Conservation (phyloP, 495 filamentous ascomycete genomes). For the Ascodesmis nigricans region DNA sequence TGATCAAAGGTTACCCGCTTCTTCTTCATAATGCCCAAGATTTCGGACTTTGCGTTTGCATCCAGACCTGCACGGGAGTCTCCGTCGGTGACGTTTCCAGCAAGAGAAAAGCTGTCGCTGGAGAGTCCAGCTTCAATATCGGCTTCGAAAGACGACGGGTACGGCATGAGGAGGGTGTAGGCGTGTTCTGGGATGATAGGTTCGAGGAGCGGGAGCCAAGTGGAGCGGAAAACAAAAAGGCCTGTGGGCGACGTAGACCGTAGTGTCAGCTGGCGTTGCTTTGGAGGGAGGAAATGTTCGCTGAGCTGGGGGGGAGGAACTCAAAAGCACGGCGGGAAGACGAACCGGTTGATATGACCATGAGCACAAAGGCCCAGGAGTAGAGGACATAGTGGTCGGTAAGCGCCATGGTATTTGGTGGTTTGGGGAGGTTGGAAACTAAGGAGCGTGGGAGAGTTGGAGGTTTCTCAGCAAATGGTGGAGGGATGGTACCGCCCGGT, state of each 20-base stretch:
- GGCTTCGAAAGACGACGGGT: constrained; percentile 38
- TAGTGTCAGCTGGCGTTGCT: constrained; percentile 3
- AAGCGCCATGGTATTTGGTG: constrained; percentile 12
- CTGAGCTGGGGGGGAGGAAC: constrained; percentile 1
- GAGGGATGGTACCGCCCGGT: too few species aligned
- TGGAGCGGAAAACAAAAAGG: constrained; percentile 56
- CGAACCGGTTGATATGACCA: constrained; percentile 40
- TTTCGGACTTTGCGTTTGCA: constrained; percentile 49
- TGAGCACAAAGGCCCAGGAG: constrained; percentile 38
- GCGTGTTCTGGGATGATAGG: constrained; percentile 27
- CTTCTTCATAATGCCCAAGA: constrained; percentile 70
- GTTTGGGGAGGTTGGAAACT: constrained; percentile 1
- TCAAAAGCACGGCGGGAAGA: constrained; percentile 11
- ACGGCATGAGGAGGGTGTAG: constrained; percentile 46
- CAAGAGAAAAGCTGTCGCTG: constrained; percentile 58
- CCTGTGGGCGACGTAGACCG: constrained; percentile 23
- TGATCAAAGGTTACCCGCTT: constrained; percentile 67
- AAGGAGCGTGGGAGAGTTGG: too few species aligned
- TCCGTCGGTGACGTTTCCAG: constrained; percentile 49
- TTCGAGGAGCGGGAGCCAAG: constrained; percentile 46
- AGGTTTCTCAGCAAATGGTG: too few species aligned
- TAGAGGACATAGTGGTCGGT: constrained; percentile 46
- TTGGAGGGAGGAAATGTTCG: constrained; percentile 4
- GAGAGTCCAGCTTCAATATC: constrained; percentile 75
- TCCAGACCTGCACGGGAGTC: constrained; percentile 67